Percentiles rank a stretch among this genome's conserved stretches.
These are phyloP conservation scores for Kuraishia hungarica DNA, from an alignment of 805 yeast genomes.

Conservation along the genomic window DNA sequence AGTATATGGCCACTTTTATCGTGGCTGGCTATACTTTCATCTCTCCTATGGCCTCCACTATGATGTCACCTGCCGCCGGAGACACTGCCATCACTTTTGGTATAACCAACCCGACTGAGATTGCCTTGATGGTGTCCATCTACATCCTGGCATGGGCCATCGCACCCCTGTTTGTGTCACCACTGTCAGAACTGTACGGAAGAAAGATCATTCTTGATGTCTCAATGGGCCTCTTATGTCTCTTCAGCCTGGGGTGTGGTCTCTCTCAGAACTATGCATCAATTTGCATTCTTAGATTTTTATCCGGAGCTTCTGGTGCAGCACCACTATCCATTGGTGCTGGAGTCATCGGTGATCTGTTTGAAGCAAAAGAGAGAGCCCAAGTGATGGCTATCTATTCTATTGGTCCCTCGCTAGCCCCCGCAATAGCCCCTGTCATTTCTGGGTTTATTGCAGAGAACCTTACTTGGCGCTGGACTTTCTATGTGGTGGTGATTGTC, in stretches of 20 bases:
- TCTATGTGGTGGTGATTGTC: constrained; percentile 45
- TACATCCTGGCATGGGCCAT: constrained; percentile 62
- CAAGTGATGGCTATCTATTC: constrained; percentile 46
- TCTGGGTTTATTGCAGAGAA: constrained; percentile 48
- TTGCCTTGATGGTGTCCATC: constrained; percentile 49
- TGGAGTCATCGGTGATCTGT: constrained; percentile 58
- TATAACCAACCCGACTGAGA: constrained; percentile 31
- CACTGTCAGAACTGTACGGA: constrained; percentile 61
- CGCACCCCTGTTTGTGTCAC: constrained; percentile 60
- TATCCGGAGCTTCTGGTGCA: constrained; percentile 59
- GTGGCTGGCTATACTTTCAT: constrained; percentile 48
- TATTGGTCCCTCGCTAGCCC: constrained; percentile 46
- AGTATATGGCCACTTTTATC: constrained; percentile 33
- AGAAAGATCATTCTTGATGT: constrained; percentile 45
- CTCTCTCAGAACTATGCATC: constrained; percentile 47
- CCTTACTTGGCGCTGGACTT: constrained; percentile 55
- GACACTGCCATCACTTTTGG: constrained; percentile 36
- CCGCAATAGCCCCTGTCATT: constrained; percentile 48
- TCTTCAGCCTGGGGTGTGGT: constrained; percentile 53
- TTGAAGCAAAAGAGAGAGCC: constrained; percentile 40
- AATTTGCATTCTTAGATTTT: constrained; percentile 47
- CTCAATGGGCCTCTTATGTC: constrained; percentile 38
- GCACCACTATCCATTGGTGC: constrained; percentile 66
- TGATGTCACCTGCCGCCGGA: constrained; percentile 51
- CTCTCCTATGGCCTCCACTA: constrained; percentile 55